Evolutionary conservation across 2,329 filamentous ascomycete species (phyloP), one percentile per base, ranked within the genome.

Genomic region (Trichoderma pleuroti): DNA sequence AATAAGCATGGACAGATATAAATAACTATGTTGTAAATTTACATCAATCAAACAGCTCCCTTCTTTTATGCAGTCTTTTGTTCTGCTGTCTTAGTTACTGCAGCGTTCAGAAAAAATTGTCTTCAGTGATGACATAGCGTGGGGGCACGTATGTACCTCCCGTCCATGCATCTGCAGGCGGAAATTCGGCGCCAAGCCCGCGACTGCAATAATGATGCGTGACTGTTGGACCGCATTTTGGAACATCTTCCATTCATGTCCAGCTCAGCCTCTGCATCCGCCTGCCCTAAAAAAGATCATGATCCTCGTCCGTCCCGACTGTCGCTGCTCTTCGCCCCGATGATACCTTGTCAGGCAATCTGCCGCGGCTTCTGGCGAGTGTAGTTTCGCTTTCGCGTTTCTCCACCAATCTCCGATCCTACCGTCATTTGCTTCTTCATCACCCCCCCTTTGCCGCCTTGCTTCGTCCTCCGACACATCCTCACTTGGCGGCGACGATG

Each of bases 401-500:
- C 61, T 72, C 68, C 52, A 65, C 64, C 54, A 68, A 56, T 63
- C 60, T 63, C 61, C 66, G 66, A 71, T 65, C 68, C 68, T 57
- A 49, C 60, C 52, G 61, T 59, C 36, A 61, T 61, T 36, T 68
- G 56, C 34, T 36, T 46, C 46, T 18, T 34, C 28, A n/a, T 42
- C 18, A 14, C 16, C 14, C 21, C 59, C 26, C 32, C 57, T 36
- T 32, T 34, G 46, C 46, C 46, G 46, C 56, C 28, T 52, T 74
- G 24, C 36, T 56, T 61, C 76, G 62, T 72, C 36, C 72, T 74
- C 57, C 68, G 70, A 46, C 72, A 60, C 66, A 57, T 54, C 12
- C 10, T 24, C 65, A 64, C 70, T 72, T 70, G 72, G 74, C 73
- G 67, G 34, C 70, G 72, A 78, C 73, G 72, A 78, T 78, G 77